Evolutionary conservation across 495 filamentous ascomycete species (phyloP), one percentile per base, ranked within the genome.

Genomic region (Aspergillus cristatus): DNA sequence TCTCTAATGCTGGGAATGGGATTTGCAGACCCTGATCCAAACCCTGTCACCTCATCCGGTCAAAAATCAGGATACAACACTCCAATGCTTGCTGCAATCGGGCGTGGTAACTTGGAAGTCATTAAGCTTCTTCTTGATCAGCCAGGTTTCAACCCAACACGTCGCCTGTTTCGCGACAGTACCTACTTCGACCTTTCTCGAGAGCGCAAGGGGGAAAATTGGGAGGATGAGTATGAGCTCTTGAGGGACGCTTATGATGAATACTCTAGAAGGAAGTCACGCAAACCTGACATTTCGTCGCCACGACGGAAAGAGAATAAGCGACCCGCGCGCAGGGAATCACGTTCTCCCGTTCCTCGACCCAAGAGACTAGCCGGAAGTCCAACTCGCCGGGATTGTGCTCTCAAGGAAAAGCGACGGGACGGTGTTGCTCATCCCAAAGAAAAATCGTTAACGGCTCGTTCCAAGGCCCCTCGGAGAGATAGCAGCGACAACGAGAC

Each of bases 11-110:
- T 97, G 40, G 93, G 85, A 6, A 73, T 94, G 49, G 84, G 86
- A 2, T 68, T 71, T 36, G 79, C 80, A 13, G 78, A 94, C 45
- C 78, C 85, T 2, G 89, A 94, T 54, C 91, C 90, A 0, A 68
- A 73, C 6, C 82, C 84, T 3, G 38, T 74, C 11, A 47, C 60
- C 15, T 62, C 63, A 15, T 8, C 20, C 20, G 20, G 20, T 4
- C 67, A 70, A 30, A 70, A 63, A 38, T 47, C 63, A 12, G 72
- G 67, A 6, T 67, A 83, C 45, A 81, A 81, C 43, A 97, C 90
- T 0, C 93, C 93, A 2, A 94, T 98, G 74, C 72, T 95, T 18
- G 86, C 86, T 25, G 86, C 91, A 2, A 95, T 98, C 38, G 91
- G 91, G 7, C 78, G 88, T 38, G 88, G 88, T 8, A 91, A 93